These are phyloP conservation scores for Parasitella parasitica DNA, from an alignment of 371 early-diverging fungal genomes.

Conservation along the genomic window DNA sequence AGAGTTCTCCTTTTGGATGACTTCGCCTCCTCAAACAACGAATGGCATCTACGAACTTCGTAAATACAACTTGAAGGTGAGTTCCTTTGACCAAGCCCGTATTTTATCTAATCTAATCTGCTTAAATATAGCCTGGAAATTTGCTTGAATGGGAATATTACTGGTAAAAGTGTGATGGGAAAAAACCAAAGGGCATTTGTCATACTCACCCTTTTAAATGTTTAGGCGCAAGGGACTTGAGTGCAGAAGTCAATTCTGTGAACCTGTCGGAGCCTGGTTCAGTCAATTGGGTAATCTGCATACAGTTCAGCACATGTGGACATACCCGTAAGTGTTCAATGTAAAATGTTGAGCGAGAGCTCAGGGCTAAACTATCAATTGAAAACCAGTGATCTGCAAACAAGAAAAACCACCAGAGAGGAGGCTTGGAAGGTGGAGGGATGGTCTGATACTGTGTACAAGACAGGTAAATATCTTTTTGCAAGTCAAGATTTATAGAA, in stretches of 20 bases:
- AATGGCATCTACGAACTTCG: conserved; percentile 91
- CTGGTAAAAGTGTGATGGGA: conserved; percentile 48
- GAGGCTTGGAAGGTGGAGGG: conserved; percentile 92
- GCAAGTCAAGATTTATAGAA: not conserved
- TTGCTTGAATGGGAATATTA: conserved; percentile 92
- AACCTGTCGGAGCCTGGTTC: conserved; percentile 96
- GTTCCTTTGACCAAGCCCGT: not conserved
- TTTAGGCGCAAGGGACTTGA: conserved; percentile 77
- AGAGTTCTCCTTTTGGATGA: conserved; percentile 93
- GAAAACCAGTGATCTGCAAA: conserved; percentile 65
- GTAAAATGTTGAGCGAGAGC: conserved; percentile 10
- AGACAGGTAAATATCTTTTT: conserved; percentile 70
- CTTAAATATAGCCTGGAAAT: conserved; percentile 68
- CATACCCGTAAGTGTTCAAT: conserved; percentile 75
- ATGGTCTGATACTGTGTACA: conserved; percentile 91
- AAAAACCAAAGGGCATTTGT: not conserved
- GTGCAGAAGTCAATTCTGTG: conserved; percentile 82
- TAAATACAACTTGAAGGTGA: conserved; percentile 77
- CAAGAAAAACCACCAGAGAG: conserved; percentile 88
- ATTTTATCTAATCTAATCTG: not conserved
- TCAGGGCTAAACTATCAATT: not conserved
- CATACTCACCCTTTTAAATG: not conserved
- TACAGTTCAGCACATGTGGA: conserved; percentile 94
- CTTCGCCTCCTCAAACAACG: conserved; percentile 68
- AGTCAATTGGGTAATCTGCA: conserved; percentile 87